Base-by-base conservation (phyloP, 805 yeast genomes). In the Candida taoyuanica region DNA sequence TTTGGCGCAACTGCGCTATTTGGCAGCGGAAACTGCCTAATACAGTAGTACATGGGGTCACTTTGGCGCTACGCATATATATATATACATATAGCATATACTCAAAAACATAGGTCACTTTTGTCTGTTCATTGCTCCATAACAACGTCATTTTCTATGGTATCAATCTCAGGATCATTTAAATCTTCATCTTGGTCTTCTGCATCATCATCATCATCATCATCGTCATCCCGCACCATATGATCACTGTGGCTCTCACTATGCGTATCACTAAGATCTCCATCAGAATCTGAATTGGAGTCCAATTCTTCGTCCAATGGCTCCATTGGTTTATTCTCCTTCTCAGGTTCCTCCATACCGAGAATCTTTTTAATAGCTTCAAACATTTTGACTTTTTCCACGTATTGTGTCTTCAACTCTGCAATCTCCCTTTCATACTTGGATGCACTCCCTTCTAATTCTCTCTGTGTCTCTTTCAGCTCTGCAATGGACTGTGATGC, bases 351-450 rank as follows among this genome's bases (percentile, higher is more conserved):
- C 19, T 24, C 42, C 17, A 37, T 20, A n/a, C 44, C 48, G 4
- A 39, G 35, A 16, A 42, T 40, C 17, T 18, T 24, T 38, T 37
- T 48, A 23, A 43, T 43, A 17, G 36, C 31, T n/a, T 48, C 46
- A 19, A 46, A 43, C 36, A 37, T 39, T 5, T n/a, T 23, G n/a
- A 42, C 36, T 18, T 35, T 48, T 12, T 46, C 50, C 15, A 25
- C n/a, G 29, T 39, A 46, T 21, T 35, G 35, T 19, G 13, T 16
- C 16, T 37, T 43, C 12, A 48, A 7, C 7, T 38, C 24, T 19
- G 15, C 12, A n/a, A 48, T 39, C 33, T 46, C 43, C 7, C 13
- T 15, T 9, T 42, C 42, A 14, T 42, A 43, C 18, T 36, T 32
- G 3, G 36, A 31, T 1, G 43, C 32, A 15, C 23, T 30, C 29